These are phyloP conservation scores for Physcia stellaris DNA, from an alignment of 495 filamentous ascomycete species.

Conservation along the genomic window DNA sequence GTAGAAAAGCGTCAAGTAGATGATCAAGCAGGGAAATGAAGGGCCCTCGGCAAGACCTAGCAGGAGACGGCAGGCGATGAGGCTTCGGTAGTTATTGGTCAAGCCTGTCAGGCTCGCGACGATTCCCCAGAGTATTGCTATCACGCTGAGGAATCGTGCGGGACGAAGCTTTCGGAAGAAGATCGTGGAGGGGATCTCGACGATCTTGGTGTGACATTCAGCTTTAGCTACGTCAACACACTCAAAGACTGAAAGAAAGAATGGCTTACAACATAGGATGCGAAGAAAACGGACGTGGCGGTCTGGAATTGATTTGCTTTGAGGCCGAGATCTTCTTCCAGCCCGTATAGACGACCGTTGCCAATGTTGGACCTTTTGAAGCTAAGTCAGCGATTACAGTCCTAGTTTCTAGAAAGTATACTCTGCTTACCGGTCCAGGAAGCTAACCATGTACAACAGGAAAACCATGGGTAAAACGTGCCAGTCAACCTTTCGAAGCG, in stretches of 20 bases:
- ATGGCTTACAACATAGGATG: slow-evolving; percentile 28
- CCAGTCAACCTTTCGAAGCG: slow-evolving; percentile 28
- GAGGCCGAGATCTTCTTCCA: slow-evolving; percentile 27
- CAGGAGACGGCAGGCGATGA: slow-evolving; percentile 45
- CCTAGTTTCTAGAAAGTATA: neutral
- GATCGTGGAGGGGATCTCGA: slow-evolving; percentile 29
- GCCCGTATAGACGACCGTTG: slow-evolving; percentile 13
- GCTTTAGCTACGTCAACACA: too few species aligned
- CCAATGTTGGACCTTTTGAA: slow-evolving; percentile 14
- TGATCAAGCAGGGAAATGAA: slow-evolving; percentile 51
- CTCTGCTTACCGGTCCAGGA: slow-evolving; percentile 46
- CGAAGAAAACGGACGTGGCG: slow-evolving; percentile 38
- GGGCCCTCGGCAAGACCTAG: slow-evolving; percentile 52
- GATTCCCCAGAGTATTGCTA: slow-evolving; percentile 37
- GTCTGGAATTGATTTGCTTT: slow-evolving; percentile 30
- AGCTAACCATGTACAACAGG: slow-evolving; percentile 48
- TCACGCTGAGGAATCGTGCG: slow-evolving; percentile 24
- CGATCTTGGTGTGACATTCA: slow-evolving; percentile 9
- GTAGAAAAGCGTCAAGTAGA: slow-evolving; percentile 39
- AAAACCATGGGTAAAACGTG: slow-evolving; percentile 49
- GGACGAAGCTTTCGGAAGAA: slow-evolving; percentile 33
- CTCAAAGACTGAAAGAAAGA: neutral
- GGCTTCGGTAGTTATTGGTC: slow-evolving; percentile 29
- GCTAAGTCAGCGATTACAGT: neutral
- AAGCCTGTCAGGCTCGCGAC: slow-evolving; percentile 41